phyloP scores from a whole-genome alignment of 371 early-diverging fungal species.

The Modicella reniformis region DNA sequence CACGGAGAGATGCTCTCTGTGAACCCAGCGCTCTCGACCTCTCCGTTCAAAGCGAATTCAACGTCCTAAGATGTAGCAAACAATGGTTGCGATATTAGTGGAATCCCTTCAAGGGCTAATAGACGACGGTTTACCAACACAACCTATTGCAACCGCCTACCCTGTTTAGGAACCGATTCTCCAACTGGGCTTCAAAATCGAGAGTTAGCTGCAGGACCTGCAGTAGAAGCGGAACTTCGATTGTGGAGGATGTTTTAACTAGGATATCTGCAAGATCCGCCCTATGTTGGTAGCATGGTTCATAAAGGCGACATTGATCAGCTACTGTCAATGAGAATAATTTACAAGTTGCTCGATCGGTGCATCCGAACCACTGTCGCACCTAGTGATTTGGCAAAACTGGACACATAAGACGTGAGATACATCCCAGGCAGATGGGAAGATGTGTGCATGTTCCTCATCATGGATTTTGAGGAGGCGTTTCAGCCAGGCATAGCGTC shows the following conservation, averaged over 20 bases:
- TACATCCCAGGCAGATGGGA: constrained; percentile 85
- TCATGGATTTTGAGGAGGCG: constrained; percentile 84
- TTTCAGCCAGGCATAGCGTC: constrained; percentile 94
- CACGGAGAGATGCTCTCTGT: constrained; percentile 78
- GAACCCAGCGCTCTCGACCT: constrained; percentile 61
- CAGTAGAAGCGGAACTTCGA: constrained; percentile 78
- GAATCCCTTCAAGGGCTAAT: no score
- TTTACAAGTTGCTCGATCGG: no score
- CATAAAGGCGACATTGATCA: no score
- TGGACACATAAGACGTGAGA: constrained; percentile 74
- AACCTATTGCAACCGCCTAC: no score
- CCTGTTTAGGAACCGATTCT: constrained; percentile 71
- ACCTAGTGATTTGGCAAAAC: constrained; percentile 87
- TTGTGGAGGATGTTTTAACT: constrained; percentile 55
- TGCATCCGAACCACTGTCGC: no score
- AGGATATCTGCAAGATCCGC: constrained; percentile 64
- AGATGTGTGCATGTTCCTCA: constrained; percentile 84
- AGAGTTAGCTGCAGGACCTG: constrained; percentile 82
- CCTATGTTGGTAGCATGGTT: constrained; percentile 29
- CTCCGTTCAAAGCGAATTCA: constrained; percentile 34
- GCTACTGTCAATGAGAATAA: no score
- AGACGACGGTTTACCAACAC: background rate
- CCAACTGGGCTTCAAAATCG: constrained; percentile 89
- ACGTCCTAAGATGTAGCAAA: constrained; percentile 43
- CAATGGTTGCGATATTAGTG: background rate